Evolutionary conservation across 208 protist genomes (phyloP).

Genomic region (Acanthamoeba triangularis): DNA sequence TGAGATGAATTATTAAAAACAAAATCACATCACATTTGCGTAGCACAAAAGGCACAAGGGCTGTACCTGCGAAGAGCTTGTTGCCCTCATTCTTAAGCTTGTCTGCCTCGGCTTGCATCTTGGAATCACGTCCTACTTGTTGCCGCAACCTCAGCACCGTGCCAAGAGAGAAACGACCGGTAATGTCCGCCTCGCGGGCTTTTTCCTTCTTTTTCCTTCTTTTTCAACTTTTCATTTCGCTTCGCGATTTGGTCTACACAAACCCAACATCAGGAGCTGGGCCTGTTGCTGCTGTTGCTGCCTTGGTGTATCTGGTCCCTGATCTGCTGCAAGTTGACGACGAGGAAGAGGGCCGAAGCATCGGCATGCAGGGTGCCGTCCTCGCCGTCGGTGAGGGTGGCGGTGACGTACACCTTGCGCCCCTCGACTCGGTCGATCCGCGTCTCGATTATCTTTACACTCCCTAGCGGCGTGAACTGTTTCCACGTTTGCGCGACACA

Average conservation of each 20-base stretch:
- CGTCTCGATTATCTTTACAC: constrained; percentile 1
- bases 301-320: neutral
- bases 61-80: neutral
- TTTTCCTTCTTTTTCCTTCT: neutral
- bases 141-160: neutral
- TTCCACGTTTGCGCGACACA: neutral
- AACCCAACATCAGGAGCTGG: too few species aligned
- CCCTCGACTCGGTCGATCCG: neutral
- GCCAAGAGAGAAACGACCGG: too few species aligned
- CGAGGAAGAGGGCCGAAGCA: constrained; percentile 35
- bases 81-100: constrained; percentile 20
- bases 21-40: neutral
- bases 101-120: neutral
- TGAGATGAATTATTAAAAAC: neutral
- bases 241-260: too few species aligned
- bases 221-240: neutral
- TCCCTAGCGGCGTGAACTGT: constrained; percentile 35
- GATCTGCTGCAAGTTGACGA: constrained; percentile 27
- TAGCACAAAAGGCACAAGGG: neutral
- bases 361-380: constrained; percentile 6
- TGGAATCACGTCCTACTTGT: neutral
- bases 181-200: neutral
- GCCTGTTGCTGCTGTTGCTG: neutral
- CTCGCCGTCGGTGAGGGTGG: neutral
- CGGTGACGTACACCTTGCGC: constrained; percentile 35